Conservation (phyloP, 2,329 filamentous ascomycete species). For the Pseudopithomyces maydicus region DNA sequence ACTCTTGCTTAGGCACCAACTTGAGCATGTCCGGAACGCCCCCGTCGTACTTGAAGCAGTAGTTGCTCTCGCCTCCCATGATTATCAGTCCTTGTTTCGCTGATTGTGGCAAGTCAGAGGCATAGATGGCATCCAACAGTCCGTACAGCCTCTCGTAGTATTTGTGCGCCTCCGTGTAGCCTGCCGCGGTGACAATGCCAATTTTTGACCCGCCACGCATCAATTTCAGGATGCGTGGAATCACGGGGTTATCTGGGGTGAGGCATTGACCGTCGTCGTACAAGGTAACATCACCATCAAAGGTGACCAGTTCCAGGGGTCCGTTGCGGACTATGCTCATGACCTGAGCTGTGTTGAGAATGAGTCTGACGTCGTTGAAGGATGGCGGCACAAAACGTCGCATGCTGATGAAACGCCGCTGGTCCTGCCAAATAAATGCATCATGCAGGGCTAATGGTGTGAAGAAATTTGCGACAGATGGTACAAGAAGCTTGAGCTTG, state of each 20-base stretch:
- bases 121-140: conserved; percentile 77
- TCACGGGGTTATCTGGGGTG: conserved; percentile 75
- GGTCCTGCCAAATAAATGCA: conserved; percentile 90
- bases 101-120: conserved; percentile 64
- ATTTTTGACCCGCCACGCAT: conserved; percentile 80
- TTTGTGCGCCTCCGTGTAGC: conserved; percentile 83
- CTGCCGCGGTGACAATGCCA: conserved; percentile 95
- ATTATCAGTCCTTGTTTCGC: conserved; percentile 83
- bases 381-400: conserved; percentile 92
- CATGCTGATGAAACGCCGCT: conserved; percentile 82
- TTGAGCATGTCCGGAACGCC: conserved; percentile 69
- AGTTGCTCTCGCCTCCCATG: conserved; percentile 96
- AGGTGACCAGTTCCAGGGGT: conserved; percentile 83
- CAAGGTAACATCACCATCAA: conserved; percentile 96
- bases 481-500: conserved; percentile 90
- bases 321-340: conserved; percentile 82
- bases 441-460: conserved; percentile 84
- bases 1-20: conserved; percentile 67
- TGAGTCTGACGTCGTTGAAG: conserved; percentile 93
- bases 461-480: conserved; percentile 91
- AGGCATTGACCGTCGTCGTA: conserved; percentile 84
- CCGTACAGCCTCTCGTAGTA: conserved; percentile 90
- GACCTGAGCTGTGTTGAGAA: conserved; percentile 92
- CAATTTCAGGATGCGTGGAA: conserved; percentile 70
- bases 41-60: conserved; percentile 80